Base-by-base conservation (phyloP, 495 filamentous ascomycete species). In the Neurospora sp. region DNA sequence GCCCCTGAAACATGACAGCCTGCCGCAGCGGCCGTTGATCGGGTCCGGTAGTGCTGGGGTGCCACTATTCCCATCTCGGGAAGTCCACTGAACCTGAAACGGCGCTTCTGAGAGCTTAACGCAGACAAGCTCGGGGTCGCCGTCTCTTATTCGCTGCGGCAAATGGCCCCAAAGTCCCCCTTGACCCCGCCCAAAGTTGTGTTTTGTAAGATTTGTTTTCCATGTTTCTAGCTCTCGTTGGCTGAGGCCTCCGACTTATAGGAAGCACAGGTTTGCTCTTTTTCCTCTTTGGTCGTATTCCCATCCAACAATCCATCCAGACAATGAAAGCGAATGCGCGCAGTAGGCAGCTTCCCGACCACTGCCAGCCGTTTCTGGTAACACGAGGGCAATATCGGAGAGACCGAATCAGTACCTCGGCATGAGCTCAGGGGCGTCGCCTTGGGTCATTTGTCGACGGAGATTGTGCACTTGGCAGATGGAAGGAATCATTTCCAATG, bases 61-160 rank as follows among this genome's bases (percentile, higher is more conserved):
- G 44, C 39, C 35, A 37, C 37, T 40, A 46, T 41, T 59, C 41
- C n/a, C 18, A 16, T 12, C 42, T 44, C 18, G 14, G 39, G 61
- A 39, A 39, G 20, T 18, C 14, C n/a, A 16, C 22, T n/a, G 8
- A 68, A 77, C 59, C 44, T 79, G 78, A 80, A 80, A 80, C 78
- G 69, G 40, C 68, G 70, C 70, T 71, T 71, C 41, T 20, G 35
- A 71, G 31, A 61, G 39, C 53, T 74, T 69, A 72, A 69, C 38
- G 41, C 44, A 38, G 72, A 71, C 44, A 73, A 73, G 68, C 72
- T 72, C 53, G 53, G 27, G 53, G 53, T 31, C 27, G 0, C 27
- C 61, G 22, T 3, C 14, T n/a, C 41, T 14, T n/a, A 68, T 71
- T 39, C 59, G 39, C 38, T 70, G 71, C 38, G 12, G 70, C 65